These are phyloP conservation scores for Candida mesenterica DNA, from an alignment of 1,139 yeast genomes.

Conservation along the genomic window DNA sequence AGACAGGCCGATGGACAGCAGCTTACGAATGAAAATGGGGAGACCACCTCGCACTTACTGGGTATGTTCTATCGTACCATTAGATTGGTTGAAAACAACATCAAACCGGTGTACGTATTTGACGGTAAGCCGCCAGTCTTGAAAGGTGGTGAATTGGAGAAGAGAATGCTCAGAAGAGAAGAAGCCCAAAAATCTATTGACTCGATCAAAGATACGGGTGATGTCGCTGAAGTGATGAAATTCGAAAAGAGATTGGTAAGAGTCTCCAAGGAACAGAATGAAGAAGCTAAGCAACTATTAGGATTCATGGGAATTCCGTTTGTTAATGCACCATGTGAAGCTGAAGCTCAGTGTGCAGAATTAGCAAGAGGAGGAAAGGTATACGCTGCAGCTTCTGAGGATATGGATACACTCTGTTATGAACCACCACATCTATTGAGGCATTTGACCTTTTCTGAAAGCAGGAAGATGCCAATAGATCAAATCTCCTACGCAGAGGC, in stretches of 20 bases:
- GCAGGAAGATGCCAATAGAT: constrained; percentile 87
- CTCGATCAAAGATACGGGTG: constrained; percentile 74
- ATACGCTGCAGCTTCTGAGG: constrained; percentile 97
- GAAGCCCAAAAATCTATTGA: constrained; percentile 78
- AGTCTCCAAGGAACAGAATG: constrained; percentile 87
- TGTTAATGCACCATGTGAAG: constrained; percentile 95
- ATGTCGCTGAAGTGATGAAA: constrained; percentile 71
- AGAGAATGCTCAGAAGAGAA: constrained; percentile 75
- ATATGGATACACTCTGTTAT: constrained; percentile 97
- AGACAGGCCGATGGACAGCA: constrained; percentile 97
- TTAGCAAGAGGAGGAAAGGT: constrained; percentile 86
- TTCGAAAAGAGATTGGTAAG: constrained; percentile 86
- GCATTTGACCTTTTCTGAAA: constrained; percentile 91
- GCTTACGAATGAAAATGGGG: constrained; percentile 82
- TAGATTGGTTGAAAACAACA: constrained; percentile 83
- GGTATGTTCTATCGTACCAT: constrained; percentile 94
- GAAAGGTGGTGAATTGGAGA: constrained; percentile 90
- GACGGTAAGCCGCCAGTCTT: constrained; percentile 94
- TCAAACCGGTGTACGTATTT: constrained; percentile 94
- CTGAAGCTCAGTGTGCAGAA: constrained; percentile 98
- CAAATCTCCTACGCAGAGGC: constrained; percentile 73
- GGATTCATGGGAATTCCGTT: constrained; percentile 93
- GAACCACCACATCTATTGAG: constrained; percentile 80
- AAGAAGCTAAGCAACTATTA: constrained; percentile 81
- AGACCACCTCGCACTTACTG: constrained; percentile 92